A percentile compares a stretch with the other conserved stretches of the same genome.
Evolutionary conservation across 2,329 filamentous ascomycete species (phyloP).

Genomic region (Daldinia sp.): DNA sequence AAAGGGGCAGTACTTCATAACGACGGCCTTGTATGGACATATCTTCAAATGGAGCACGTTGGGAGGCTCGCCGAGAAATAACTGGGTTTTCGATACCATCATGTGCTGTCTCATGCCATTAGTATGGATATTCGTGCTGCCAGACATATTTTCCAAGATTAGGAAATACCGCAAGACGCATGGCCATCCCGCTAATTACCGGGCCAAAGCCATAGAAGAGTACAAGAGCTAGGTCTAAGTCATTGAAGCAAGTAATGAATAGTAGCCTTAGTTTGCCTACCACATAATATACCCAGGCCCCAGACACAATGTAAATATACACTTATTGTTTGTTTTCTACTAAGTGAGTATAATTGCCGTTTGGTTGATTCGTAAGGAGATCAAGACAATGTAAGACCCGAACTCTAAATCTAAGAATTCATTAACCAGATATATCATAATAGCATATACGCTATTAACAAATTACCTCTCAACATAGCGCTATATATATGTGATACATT

Average conservation of each 20-base stretch:
- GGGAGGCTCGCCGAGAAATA: constrained; percentile 69
- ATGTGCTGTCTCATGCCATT: constrained; percentile 66
- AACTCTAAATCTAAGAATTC: not conserved
- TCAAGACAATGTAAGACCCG: not conserved
- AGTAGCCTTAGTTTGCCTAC: not conserved
- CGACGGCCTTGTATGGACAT: constrained; percentile 77
- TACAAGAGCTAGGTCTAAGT: constrained; percentile 5
- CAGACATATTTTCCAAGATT: constrained; percentile 69
- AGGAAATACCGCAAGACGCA: constrained; percentile 67
- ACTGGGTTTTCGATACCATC: constrained; percentile 70
- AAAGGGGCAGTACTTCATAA: constrained; percentile 81
- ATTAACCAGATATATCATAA: too few species aligned
- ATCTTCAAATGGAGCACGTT: constrained; percentile 75
- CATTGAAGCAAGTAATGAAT: not conserved
- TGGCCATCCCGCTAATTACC: constrained; percentile 67
- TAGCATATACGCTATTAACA: too few species aligned
- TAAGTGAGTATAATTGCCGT: too few species aligned
- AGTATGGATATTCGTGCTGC: constrained; percentile 69
- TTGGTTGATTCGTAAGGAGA: not conserved
- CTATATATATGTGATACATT: too few species aligned
- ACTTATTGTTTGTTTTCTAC: not conserved
- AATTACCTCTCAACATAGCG: too few species aligned
- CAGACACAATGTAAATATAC: not conserved
- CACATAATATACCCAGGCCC: not conserved
- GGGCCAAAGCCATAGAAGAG: constrained; percentile 49